Conservation (phyloP, 1,284 basidiomycete species). For the Ceraceosorus guamensis region DNA sequence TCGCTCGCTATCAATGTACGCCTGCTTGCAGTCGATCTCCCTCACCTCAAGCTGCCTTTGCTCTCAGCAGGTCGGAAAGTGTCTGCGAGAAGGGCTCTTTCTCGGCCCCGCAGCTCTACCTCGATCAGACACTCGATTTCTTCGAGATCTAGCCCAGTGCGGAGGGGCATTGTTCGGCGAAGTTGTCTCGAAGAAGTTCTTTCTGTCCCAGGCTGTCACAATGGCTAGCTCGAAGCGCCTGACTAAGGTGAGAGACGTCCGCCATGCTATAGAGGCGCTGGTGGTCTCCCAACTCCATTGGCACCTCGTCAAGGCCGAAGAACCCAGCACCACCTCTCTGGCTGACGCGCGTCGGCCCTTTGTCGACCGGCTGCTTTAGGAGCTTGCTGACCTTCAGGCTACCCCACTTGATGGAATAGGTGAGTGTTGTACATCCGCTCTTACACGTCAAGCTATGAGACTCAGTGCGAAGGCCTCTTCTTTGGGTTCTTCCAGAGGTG, state of each 20-base stretch:
- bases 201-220: background rate
- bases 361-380: constrained; percentile 5
- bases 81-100: too few relatives aligned
- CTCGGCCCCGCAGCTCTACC: too few relatives aligned
- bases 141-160: too few relatives aligned
- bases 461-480: background rate
- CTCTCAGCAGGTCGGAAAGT: too few relatives aligned
- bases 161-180: too few relatives aligned
- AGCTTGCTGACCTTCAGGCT: constrained; percentile 33
- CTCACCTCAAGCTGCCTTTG: too few relatives aligned
- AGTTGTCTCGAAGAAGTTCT: too few relatives aligned
- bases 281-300: background rate
- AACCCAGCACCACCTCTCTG: background rate
- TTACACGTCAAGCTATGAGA: background rate
- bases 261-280: background rate
- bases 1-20: too few relatives aligned
- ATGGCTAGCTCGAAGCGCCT: constrained; percentile 16
- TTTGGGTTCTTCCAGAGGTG: constrained; percentile 12
- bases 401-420: constrained; percentile 31
- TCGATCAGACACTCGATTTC: too few relatives aligned
- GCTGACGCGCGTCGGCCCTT: background rate
- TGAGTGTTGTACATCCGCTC: background rate
- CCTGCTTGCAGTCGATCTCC: too few relatives aligned
- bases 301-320: background rate
- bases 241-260: constrained; percentile 7